Evolutionary conservation across 768 basidiomycete genomes (phyloP).

Genomic region (Suillus tomentosus): DNA sequence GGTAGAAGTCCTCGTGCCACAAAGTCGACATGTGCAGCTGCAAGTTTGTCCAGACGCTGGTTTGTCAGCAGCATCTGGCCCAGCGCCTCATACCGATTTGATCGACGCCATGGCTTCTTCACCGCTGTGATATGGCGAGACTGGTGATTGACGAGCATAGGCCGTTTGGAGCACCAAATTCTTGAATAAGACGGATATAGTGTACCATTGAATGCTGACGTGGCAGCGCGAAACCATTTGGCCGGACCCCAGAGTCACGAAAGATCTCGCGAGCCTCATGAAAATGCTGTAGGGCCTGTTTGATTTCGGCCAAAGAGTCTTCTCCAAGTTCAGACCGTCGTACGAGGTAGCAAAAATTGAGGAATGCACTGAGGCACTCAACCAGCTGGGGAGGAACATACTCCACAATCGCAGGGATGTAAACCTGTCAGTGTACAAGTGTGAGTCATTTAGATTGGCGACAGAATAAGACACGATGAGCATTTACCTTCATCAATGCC

Average conservation of each 20-base stretch:
- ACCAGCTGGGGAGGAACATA: constrained; percentile 6
- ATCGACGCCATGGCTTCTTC: constrained; percentile 34
- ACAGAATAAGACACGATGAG: too few relatives aligned
- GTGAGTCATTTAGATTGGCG: too few relatives aligned
- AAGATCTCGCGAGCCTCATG: constrained; percentile 22
- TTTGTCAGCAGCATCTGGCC: constrained; percentile 37
- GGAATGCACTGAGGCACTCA: constrained; percentile 22
- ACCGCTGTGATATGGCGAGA: constrained; percentile 25
- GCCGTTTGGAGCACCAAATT: constrained; percentile 27
- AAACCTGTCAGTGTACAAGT: constrained; percentile 20
- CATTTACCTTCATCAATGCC: constrained; percentile 25
- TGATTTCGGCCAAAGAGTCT: constrained; percentile 14
- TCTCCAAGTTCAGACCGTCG: background rate
- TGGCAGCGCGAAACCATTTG: constrained; percentile 23
- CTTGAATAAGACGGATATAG: constrained; percentile 21
- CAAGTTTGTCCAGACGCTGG: constrained; percentile 29
- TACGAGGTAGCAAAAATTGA: constrained; percentile 30
- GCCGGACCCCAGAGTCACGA: constrained; percentile 9
- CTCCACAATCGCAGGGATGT: constrained; percentile 24
- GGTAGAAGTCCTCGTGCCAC: background rate
- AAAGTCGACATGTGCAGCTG: constrained; percentile 17
- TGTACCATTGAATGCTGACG: constrained; percentile 30
- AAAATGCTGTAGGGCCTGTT: constrained; percentile 13
- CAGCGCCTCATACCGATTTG: constrained; percentile 33
- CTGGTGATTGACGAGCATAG: constrained; percentile 25